phyloP scores from a whole-genome alignment of 805 yeast genomes.

The Wickerhamomyces kurtzmanii region DNA sequence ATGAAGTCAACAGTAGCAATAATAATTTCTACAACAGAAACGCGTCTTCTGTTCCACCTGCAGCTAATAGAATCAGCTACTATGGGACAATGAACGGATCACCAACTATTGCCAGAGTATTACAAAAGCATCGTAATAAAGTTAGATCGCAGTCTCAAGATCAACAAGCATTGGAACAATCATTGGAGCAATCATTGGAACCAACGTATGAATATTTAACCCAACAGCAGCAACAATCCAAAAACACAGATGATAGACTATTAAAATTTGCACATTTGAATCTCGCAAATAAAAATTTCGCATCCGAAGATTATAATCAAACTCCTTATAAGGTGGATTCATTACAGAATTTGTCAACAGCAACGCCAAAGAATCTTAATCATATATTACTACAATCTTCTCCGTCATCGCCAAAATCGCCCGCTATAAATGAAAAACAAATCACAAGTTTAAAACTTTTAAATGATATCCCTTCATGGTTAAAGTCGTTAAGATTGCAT shows the following conservation, averaged over 20 bases:
- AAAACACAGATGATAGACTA: conserved; percentile 4
- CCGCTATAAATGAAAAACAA: conserved; percentile 38
- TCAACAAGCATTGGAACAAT: too few relatives aligned
- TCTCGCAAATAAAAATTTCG: conserved; percentile 10
- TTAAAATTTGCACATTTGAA: conserved; percentile 12
- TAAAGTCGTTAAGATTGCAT: conserved; percentile 81
- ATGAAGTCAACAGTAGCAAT: background rate
- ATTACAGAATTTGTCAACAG: conserved; percentile 2
- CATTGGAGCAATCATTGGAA: background rate
- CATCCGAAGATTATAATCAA: conserved; percentile 4
- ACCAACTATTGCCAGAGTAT: conserved; percentile 2
- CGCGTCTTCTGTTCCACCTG: conserved; percentile 16
- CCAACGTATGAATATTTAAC: background rate
- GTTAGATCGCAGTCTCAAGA: too few relatives aligned
- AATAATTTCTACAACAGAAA: conserved; percentile 5
- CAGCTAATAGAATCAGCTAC: conserved; percentile 13
- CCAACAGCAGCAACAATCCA: conserved; percentile 1
- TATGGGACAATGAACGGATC: conserved; percentile 9
- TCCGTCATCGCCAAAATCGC: conserved; percentile 27
- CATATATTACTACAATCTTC: conserved; percentile 1
- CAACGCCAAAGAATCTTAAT: conserved; percentile 4
- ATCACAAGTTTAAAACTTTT: conserved; percentile 46
- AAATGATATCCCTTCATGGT: conserved; percentile 84
- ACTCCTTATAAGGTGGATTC: conserved; percentile 4
- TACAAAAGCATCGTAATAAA: conserved; percentile 2